Conservation (phyloP, 1,139 yeast genomes). For the Yamadazyma sp. region DNA sequence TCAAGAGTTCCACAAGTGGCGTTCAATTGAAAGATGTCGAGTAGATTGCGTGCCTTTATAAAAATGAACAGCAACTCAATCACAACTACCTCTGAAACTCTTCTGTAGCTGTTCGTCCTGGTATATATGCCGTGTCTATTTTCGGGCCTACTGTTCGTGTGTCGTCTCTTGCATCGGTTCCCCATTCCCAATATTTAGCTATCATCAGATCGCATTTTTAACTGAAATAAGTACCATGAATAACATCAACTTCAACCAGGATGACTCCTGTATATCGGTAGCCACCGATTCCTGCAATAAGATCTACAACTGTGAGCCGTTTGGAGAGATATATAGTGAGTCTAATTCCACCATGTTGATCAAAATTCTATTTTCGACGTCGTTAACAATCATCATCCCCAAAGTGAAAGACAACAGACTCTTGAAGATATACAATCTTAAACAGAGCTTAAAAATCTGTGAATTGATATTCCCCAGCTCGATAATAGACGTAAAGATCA, state of each 20-base stretch:
- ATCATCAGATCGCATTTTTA: neutral
- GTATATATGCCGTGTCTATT: too few species aligned
- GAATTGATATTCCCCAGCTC: constrained; percentile 67
- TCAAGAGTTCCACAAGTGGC: constrained; percentile 22
- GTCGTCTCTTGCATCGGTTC: too few species aligned
- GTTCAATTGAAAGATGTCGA: constrained; percentile 51
- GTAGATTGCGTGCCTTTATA: too few species aligned
- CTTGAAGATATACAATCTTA: constrained; percentile 64
- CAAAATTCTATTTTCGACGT: constrained; percentile 71
- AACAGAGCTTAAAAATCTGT: constrained; percentile 67
- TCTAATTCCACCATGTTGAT: constrained; percentile 32
- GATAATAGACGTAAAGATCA: constrained; percentile 61
- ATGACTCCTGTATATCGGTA: constrained; percentile 41
- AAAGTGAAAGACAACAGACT: constrained; percentile 45
- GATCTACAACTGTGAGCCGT: constrained; percentile 49
- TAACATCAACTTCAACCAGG: constrained; percentile 46
- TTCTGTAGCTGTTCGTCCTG: too few species aligned
- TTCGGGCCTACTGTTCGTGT: too few species aligned
- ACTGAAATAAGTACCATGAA: constrained; percentile 22
- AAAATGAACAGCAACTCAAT: too few species aligned
- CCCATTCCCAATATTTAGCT: too few species aligned
- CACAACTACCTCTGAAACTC: too few species aligned
- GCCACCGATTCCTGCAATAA: constrained; percentile 35
- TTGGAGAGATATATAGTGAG: constrained; percentile 40
- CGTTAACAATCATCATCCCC: constrained; percentile 64